Evolutionary conservation across 2,329 filamentous ascomycete species (phyloP).

Genomic region (Sclerotinia minor): DNA sequence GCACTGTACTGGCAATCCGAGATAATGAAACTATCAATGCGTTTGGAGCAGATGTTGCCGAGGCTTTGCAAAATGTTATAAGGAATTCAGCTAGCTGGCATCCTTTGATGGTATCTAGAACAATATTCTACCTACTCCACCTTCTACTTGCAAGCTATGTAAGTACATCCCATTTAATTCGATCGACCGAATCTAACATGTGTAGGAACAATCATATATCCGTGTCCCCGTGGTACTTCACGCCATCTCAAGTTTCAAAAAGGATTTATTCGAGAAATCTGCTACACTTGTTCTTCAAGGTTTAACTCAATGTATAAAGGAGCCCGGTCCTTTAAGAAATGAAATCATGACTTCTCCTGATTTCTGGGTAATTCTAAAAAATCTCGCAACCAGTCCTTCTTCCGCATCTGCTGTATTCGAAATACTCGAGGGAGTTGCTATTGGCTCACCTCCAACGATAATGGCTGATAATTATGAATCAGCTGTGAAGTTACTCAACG

Average conservation of each 20-base stretch:
- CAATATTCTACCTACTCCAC: slow-evolving; percentile 82
- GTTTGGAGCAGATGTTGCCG: slow-evolving; percentile 77
- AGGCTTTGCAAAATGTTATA: slow-evolving; percentile 77
- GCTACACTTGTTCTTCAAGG: slow-evolving; percentile 76
- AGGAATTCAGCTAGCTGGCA: slow-evolving; percentile 79
- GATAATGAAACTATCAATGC: slow-evolving; percentile 70
- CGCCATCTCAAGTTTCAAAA: slow-evolving; percentile 82
- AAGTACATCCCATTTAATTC: slow-evolving; percentile 44
- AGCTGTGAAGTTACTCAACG: slow-evolving; percentile 78
- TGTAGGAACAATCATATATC: slow-evolving; percentile 82
- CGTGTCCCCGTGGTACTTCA: slow-evolving; percentile 90
- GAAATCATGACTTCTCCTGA: slow-evolving; percentile 96
- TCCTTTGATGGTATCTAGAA: slow-evolving; percentile 77
- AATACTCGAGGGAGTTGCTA: slow-evolving; percentile 77
- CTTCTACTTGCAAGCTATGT: slow-evolving; percentile 84
- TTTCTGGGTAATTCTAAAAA: slow-evolving; percentile 89
- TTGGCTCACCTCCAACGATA: slow-evolving; percentile 72
- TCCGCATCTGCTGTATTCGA: slow-evolving; percentile 79
- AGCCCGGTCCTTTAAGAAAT: slow-evolving; percentile 75
- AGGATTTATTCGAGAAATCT: slow-evolving; percentile 73
- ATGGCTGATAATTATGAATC: slow-evolving; percentile 96
- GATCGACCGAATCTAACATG: slow-evolving; percentile 35
- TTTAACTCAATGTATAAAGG: slow-evolving; percentile 74
- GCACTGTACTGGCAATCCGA: slow-evolving; percentile 76
- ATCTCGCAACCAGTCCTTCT: slow-evolving; percentile 67